phyloP scores from a whole-genome alignment of 805 yeast genomes.

The Candida broadrunensis region DNA sequence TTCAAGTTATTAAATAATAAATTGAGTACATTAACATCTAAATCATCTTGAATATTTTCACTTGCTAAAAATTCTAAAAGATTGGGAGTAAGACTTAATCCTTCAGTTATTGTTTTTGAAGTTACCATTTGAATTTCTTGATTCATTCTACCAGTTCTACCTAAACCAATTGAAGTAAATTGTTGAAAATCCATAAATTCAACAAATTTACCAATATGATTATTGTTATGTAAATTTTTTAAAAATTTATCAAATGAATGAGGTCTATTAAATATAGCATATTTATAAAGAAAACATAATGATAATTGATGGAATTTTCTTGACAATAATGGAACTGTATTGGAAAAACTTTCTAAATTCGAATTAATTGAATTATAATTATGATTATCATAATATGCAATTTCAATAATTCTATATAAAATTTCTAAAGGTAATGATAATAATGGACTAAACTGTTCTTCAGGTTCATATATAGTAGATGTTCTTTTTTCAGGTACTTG shows the following conservation, averaged over 20 bases:
- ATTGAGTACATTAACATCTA: constrained; percentile 57
- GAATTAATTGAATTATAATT: constrained; percentile 50
- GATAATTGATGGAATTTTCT: constrained; percentile 58
- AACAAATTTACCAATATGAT: constrained; percentile 57
- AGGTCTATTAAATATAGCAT: constrained; percentile 75
- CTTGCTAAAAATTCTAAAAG: constrained; percentile 76
- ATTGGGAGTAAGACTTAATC: constrained; percentile 61
- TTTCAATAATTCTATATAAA: constrained; percentile 51
- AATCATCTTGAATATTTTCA: constrained; percentile 82
- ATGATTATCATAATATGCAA: constrained; percentile 49
- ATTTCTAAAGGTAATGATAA: constrained; percentile 54
- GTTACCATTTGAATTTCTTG: constrained; percentile 91
- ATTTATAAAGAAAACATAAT: constrained; percentile 57
- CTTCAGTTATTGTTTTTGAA: constrained; percentile 61
- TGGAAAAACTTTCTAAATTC: constrained; percentile 49
- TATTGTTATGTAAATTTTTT: constrained; percentile 42
- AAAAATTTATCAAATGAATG: constrained; percentile 73
- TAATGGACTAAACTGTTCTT: constrained; percentile 7
- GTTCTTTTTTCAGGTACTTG: background rate
- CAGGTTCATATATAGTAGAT: background rate
- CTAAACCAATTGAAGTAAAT: constrained; percentile 85
- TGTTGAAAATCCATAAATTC: constrained; percentile 82
- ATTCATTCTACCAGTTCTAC: constrained; percentile 87
- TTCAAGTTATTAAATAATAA: constrained; percentile 53
- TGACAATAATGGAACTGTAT: constrained; percentile 53